A percentile compares a stretch with the other conserved stretches of the same genome.
Evolutionary conservation across 2,329 filamentous ascomycete genomes (phyloP).

Genomic region (Talaromyces islandicus): DNA sequence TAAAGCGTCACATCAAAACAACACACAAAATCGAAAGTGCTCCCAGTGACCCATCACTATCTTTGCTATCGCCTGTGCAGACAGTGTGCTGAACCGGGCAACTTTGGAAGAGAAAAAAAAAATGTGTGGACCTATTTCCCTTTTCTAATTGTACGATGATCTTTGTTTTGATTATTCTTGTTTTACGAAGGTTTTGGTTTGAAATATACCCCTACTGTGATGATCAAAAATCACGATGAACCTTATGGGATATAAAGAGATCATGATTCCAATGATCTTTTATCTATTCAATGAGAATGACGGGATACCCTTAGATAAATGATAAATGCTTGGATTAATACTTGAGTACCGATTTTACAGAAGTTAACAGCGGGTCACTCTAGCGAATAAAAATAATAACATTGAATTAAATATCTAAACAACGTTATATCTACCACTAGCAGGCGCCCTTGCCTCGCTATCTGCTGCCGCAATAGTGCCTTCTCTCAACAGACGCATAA

Average conservation of each 20-base stretch:
- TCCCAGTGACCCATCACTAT: not conserved
- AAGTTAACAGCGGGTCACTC: not conserved
- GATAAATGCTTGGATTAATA: not conserved
- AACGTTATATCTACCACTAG: slow-evolving; percentile 79
- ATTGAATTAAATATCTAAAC: slow-evolving; percentile 42
- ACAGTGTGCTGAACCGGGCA: not conserved
- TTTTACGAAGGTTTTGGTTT: not conserved
- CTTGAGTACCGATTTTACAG: not conserved
- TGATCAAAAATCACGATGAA: not conserved
- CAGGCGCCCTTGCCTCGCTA: slow-evolving; percentile 72
- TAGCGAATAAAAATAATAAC: not conserved
- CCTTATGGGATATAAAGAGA: not conserved
- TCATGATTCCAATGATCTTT: not conserved
- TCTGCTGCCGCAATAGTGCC: slow-evolving; percentile 86
- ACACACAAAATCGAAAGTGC: slow-evolving; percentile 10
- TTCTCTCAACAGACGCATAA: slow-evolving; percentile 82
- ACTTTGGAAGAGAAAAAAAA: not conserved
- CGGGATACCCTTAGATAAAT: not conserved
- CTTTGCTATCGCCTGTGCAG: not conserved
- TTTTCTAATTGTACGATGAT: not conserved
- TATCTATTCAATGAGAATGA: not conserved
- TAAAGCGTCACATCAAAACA: slow-evolving; percentile 14
- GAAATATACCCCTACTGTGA: not conserved
- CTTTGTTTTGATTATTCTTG: not conserved
- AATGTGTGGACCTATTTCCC: not conserved